Conservation (phyloP, 495 filamentous ascomycete species). For the Pyrenopolyporus hunteri region DNA sequence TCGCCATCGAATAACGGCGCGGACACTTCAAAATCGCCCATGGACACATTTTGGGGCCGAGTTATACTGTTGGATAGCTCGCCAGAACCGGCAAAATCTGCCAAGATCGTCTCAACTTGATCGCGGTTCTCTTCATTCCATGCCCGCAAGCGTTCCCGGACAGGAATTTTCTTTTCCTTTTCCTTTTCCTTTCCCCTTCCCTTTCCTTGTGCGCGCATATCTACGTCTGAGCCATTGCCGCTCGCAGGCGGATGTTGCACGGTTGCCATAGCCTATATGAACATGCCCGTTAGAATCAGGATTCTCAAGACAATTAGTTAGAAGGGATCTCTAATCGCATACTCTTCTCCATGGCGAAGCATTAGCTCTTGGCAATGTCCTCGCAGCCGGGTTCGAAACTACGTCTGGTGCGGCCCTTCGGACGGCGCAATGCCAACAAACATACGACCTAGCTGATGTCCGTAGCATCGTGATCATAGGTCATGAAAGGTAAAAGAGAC, state of each 20-base stretch:
- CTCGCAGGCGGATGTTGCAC: constrained; percentile 10
- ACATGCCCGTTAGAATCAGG: constrained; percentile 10
- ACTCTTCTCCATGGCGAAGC: constrained; percentile 30
- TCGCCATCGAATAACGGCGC: constrained; percentile 45
- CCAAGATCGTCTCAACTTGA: constrained; percentile 40
- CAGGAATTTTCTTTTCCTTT: constrained; percentile 19
- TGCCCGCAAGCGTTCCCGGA: constrained; percentile 58
- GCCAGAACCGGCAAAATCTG: constrained; percentile 44
- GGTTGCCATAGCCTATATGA: constrained; percentile 31
- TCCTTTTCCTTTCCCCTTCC: constrained; percentile 7
- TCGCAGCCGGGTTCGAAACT: constrained; percentile 16
- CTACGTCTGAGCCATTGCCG: background rate
- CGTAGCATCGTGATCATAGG: constrained; percentile 23
- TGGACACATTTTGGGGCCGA: constrained; percentile 35
- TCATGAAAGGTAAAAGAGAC: background rate
- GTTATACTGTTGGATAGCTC: constrained; percentile 40
- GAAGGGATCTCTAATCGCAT: constrained; percentile 6
- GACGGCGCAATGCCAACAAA: constrained; percentile 41
- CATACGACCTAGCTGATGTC: constrained; percentile 32
- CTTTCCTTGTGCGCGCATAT: constrained; percentile 5
- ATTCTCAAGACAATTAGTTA: background rate
- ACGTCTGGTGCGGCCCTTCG: constrained; percentile 6
- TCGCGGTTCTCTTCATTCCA: constrained; percentile 60
- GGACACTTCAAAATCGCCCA: constrained; percentile 49
- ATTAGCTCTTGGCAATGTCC: constrained; percentile 4